Evolutionary conservation across 768 basidiomycete species (phyloP), one percentile per base, ranked within the genome.

Genomic region (Infundibulicybe gibba): DNA sequence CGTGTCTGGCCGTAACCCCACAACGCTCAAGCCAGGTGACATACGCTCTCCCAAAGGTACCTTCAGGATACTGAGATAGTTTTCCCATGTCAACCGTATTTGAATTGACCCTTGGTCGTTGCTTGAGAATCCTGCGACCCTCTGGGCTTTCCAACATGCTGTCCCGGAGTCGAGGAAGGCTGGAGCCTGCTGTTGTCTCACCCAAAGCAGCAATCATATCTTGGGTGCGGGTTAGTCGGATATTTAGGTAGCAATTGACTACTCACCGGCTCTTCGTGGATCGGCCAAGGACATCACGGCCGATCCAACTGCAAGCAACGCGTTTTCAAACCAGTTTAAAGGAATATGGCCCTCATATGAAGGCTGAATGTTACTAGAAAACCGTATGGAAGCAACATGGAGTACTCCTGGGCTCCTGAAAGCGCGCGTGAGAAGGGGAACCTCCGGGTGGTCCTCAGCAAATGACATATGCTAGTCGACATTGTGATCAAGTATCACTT

Each of bases 161-260:
- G 52, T 90, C 85, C 30, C 90, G 82, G 41, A 97, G 68, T 40
- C 76, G 73, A 5, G 89, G 84, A 35, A 98, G 74, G 45, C 83
- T 81, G 0, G 81, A 75, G 2, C 89, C 86, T 5, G 93, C 89
- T 1, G 95, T 94, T 1, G 92, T 92, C 66, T 97, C 97, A 17
- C 91, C 92, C 8, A 97, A 76, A 4, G 91, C 88, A 10, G 97
- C 94, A 35, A 98, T 80, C 86, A 99, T 92, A 64, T 99, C 94
- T 97, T 50, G 16, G 35, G 14, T 33, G 40, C 19, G 15, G 43
- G 38, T 41, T 21, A 42, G 45, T 30, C 32, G 40, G 15, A 32
- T n/a, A 40, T 38, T 40, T 31, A n/a, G 11, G 25, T 15, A 20
- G 31, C 25, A 31, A 15, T 42, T n/a, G 35, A 35, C 35, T 12